Base-by-base conservation (phyloP, 192 early-diverging fungal genomes). In the Physocladia obscura region DNA sequence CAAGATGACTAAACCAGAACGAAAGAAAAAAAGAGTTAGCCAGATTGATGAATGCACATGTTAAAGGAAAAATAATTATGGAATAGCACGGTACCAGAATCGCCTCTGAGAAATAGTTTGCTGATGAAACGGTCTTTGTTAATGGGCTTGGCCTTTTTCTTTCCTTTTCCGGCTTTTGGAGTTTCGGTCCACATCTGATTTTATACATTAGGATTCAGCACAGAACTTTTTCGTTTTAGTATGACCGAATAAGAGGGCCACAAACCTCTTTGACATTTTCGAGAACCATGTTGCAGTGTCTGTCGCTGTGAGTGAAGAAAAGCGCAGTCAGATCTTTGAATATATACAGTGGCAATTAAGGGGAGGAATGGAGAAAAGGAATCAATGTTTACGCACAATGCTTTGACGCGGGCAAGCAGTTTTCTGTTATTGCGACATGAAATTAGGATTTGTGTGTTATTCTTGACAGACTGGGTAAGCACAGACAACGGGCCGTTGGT, bases 271-370 rank as follows among this genome's bases (percentile, higher is more conserved):
- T 96, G 57, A 99, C 94, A 75, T 97, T 97, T 74, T 97, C 97
- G 54, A 99, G 79, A n/a, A 99, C 96, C 96, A 99, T 97, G 82
- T 99, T 99, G 85, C 93, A 97, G 76, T 99, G 97, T 50, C 97
- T 90, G 81, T 99, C 97, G 77, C 81, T 82, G 49, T 24, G 36
- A 26, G 15, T 63, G 24, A 50, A 48, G 26, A 61, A 4, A 38
- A 44, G 26, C 24, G 2, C 24, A 13, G 44, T 49, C 4, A 19
- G 26, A n/a, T 31, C 13, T 3, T 15, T 30, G 59, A 63, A 44
- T n/a, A n/a, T n/a, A n/a, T n/a, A n/a, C n/a, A n/a, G n/a, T n/a
- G n/a, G n/a, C n/a, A n/a, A n/a, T n/a, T n/a, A 70, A 26, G 17
- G 5, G 69, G 11, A 21, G 4, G n/a, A 31, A 17, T 57, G 15